Conservation (phyloP, 805 yeast species). For the Metschnikowia santaceciliae region DNA sequence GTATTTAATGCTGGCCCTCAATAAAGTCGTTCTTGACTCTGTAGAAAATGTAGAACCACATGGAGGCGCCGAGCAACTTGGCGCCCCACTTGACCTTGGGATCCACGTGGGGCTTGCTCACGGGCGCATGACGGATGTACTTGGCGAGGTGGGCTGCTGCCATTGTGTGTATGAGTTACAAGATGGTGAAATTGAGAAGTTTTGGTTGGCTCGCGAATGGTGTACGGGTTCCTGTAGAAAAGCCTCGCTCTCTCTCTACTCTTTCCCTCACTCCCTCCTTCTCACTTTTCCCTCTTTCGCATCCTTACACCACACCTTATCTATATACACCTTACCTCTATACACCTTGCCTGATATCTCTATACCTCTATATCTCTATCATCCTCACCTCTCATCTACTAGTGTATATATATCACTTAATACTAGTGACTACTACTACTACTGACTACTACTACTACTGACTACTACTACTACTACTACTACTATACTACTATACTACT, state of each 20-base stretch:
- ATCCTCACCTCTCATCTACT: too few species aligned
- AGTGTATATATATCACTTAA: too few species aligned
- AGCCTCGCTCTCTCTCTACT: not conserved
- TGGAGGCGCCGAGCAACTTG: slow-evolving; percentile 72
- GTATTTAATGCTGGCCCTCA: slow-evolving; percentile 19
- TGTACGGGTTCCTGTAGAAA: slow-evolving; percentile 5
- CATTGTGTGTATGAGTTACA: slow-evolving; percentile 20
- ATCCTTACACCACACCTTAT: too few species aligned
- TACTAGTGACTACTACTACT: too few species aligned
- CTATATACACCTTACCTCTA: too few species aligned
- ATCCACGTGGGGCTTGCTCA: slow-evolving; percentile 64
- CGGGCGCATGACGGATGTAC: slow-evolving; percentile 53
- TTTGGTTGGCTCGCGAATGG: slow-evolving; percentile 16
- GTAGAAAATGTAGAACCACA: slow-evolving; percentile 88
- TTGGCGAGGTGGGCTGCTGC: slow-evolving; percentile 42
- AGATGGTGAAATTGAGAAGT: not conserved
- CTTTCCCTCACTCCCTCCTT: too few species aligned
- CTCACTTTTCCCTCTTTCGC: too few species aligned
- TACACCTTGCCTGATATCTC: too few species aligned
- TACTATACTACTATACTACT: too few species aligned
- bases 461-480: too few species aligned
- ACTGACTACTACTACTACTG: too few species aligned
- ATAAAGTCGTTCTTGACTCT: slow-evolving; percentile 62
- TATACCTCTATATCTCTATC: too few species aligned
- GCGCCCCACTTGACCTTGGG: slow-evolving; percentile 55